Percentiles rank a stretch among this genome's conserved stretches.
Conservation (phyloP, 2,329 filamentous ascomycete genomes). For the Phyllosticta paracitricarpa region DNA sequence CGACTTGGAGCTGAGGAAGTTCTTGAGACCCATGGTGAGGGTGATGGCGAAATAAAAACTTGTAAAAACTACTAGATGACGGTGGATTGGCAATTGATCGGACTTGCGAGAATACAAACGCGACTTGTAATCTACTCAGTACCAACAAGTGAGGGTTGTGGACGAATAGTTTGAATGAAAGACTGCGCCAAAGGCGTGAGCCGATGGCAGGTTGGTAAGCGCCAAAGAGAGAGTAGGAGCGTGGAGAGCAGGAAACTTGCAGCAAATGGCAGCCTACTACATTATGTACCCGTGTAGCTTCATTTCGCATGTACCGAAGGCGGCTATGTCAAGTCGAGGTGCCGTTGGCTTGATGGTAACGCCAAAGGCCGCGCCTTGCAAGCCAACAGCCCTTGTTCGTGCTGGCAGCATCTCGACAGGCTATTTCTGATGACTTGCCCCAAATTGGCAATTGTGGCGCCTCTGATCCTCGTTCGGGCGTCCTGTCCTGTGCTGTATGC, state of each 20-base stretch:
- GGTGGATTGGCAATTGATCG: background rate
- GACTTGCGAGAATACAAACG: background rate
- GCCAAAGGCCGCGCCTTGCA: background rate
- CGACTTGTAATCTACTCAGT: background rate
- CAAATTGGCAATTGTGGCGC: background rate
- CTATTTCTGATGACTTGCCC: background rate
- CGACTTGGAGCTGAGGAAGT: background rate
- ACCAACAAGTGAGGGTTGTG: background rate
- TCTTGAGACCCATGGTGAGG: background rate
- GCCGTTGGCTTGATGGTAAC: background rate
- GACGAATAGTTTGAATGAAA: background rate
- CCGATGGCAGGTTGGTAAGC: background rate
- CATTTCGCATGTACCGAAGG: background rate
- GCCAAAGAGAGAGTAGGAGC: background rate
- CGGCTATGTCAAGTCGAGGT: background rate
- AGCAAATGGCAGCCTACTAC: background rate
- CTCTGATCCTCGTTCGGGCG: background rate
- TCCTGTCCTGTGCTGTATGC: background rate
- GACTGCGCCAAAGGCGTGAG: background rate
- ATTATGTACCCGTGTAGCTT: background rate
- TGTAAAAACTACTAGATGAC: background rate
- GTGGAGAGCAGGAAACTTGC: background rate
- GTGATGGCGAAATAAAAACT: background rate
- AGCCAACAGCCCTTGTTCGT: background rate
- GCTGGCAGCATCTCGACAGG: background rate